Evolutionary conservation across 129 eudicot species (phyloP).

Genomic region (Centrapalus pauciflorus): DNA sequence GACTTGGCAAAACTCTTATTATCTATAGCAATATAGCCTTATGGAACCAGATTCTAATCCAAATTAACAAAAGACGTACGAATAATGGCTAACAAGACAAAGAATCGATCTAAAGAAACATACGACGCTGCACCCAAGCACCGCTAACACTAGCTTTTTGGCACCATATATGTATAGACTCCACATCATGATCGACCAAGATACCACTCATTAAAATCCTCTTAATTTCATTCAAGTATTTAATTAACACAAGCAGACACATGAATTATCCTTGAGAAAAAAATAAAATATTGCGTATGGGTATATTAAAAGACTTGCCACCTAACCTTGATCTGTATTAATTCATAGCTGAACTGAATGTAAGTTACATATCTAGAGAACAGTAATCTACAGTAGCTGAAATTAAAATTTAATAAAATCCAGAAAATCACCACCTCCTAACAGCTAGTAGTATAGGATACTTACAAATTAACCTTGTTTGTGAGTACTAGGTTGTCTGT

Average conservation of each 20-base stretch:
- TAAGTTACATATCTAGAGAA: not conserved
- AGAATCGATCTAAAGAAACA: too few relatives aligned
- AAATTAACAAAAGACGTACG: too few relatives aligned
- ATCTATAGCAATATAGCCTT: not conserved
- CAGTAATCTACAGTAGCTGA: not conserved
- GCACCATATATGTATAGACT: not conserved
- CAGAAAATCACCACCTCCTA: not conserved
- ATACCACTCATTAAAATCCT: not conserved
- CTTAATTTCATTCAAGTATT: not conserved
- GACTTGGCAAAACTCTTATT: not conserved
- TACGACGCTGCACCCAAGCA: too few relatives aligned
- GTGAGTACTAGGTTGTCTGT: conserved; percentile 23
- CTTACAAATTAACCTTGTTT: not conserved
- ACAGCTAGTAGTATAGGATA: conserved; percentile 2
- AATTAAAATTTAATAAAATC: not conserved
- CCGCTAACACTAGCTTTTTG: not conserved
- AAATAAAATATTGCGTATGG: not conserved
- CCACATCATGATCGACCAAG: not conserved
- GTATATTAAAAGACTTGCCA: not conserved
- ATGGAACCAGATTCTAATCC: not conserved
- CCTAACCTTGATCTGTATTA: not conserved
- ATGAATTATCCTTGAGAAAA: not conserved
- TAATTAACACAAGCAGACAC: not conserved
- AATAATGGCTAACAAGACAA: too few relatives aligned
- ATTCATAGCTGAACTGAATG: not conserved